Evolutionary conservation across 192 early-diverging fungal genomes (phyloP), one percentile per base, ranked within the genome.

Genomic region (Mortierella claussenii): DNA sequence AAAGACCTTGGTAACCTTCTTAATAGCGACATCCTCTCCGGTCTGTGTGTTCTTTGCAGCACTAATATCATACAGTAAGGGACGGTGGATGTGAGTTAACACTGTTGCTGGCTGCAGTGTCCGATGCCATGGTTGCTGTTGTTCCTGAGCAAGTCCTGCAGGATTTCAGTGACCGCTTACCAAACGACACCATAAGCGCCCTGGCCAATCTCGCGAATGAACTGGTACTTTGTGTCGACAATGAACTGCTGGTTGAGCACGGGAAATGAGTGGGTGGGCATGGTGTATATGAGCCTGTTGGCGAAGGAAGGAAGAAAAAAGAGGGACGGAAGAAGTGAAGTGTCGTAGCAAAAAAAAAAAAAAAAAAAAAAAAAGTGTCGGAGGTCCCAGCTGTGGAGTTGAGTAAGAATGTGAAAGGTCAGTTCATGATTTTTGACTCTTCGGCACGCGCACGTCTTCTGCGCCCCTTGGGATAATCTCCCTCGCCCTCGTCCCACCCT

Each of bases 161-260:
- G n/a, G n/a, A n/a, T n/a, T 40, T 40, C 13, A 10, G 37, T 10
- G 13, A 7, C 37, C 37, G 53, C 89, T 40, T 89, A 95, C 94
- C 91, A 94, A 12, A 97, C 95, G 55, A 95, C 80, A 31, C 95
- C 95, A 70, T 97, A 97, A 40, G 95, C 95, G 27, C 95, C 95
- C 62, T 94, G 91, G 24, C 95, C 95, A 62, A 97, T 84, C 68
- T 96, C 94, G 23, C 92, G 83, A 56, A 90, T 71, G 51, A 95
- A 84, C 59, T 85, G 84, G 82, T 95, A 96, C 37, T 79, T 81
- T 52, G 80, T 80, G 65, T 79, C 80, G 48, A 84, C 82, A 47
- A 81, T 56, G 60, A 83, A 83, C 48, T 81, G 82, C 58, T 83
- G 82, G 48, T 79, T 79, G 44, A 83, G 69, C 26, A 76, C 73